phyloP scores from a whole-genome alignment of 108 stramenopile species.

The Cyclotella distinguenda region DNA sequence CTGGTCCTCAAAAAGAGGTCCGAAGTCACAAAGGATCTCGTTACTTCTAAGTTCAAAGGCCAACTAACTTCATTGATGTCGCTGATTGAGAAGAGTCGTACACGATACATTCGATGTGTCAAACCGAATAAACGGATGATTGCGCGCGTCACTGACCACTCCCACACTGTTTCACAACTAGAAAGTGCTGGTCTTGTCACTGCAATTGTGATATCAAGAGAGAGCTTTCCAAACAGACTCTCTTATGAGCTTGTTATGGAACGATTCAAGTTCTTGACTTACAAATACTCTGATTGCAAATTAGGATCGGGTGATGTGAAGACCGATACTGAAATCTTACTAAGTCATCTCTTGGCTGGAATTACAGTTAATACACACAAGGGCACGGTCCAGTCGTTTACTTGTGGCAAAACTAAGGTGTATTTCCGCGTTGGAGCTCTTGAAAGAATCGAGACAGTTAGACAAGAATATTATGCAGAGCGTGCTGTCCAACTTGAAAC shows the following conservation, averaged over 20 bases:
- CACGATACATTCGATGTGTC: constrained; percentile 90
- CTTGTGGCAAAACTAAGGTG: constrained; percentile 83
- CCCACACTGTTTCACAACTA: constrained; percentile 81
- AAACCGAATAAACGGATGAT: constrained; percentile 80
- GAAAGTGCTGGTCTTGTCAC: constrained; percentile 94
- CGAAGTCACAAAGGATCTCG: constrained; percentile 49
- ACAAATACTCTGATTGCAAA: constrained; percentile 34
- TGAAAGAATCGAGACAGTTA: constrained; percentile 68
- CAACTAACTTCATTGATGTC: constrained; percentile 68
- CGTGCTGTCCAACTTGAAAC: constrained; percentile 55
- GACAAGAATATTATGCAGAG: constrained; percentile 66
- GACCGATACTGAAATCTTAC: constrained; percentile 32
- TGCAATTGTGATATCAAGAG: constrained; percentile 83
- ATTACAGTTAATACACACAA: constrained; percentile 34
- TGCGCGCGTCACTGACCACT: constrained; percentile 62
- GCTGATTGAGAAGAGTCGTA: constrained; percentile 64
- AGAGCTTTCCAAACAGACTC: constrained; percentile 91
- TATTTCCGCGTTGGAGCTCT: constrained; percentile 83
- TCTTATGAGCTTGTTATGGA: constrained; percentile 64
- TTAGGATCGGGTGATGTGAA: constrained; percentile 36
- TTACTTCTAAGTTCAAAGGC: constrained; percentile 66
- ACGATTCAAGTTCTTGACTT: constrained; percentile 65
- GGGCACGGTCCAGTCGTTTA: constrained; percentile 60
- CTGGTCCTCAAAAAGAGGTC: constrained; percentile 53
- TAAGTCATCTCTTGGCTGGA: constrained; percentile 34